Evolutionary conservation across 1,139 yeast genomes (phyloP).

Genomic region (Neolecta irregularis): DNA sequence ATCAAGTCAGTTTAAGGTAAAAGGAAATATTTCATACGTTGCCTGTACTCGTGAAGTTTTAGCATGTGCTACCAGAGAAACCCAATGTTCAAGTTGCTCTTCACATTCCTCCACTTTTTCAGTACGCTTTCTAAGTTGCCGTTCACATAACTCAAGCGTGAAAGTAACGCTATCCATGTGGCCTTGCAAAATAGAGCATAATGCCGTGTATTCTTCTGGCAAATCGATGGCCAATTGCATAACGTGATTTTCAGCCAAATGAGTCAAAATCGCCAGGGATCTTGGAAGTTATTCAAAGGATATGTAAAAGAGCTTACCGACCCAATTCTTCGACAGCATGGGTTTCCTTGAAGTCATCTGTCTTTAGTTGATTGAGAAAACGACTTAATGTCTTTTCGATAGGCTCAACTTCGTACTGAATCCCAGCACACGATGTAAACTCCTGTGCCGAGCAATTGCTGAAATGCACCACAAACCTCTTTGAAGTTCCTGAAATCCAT

Average conservation of each 20-base stretch:
- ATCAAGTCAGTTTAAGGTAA: too few species aligned
- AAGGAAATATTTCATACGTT: too few species aligned
- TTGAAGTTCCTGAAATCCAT: not conserved
- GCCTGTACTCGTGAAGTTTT: too few species aligned
- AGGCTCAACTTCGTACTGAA: slow-evolving; percentile 7
- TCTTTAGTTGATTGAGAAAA: slow-evolving; percentile 5
- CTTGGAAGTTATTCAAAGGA: slow-evolving; percentile 4
- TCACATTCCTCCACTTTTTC: too few species aligned
- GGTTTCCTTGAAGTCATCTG: slow-evolving; percentile 1
- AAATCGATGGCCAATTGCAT: slow-evolving; percentile 4
- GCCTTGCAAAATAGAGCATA: not conserved
- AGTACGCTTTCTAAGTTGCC: too few species aligned
- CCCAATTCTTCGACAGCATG: not conserved
- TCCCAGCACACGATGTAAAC: slow-evolving; percentile 13
- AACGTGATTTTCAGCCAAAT: not conserved
- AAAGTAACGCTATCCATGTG: too few species aligned
- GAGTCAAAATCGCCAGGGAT: slow-evolving; percentile 1
- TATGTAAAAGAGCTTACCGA: slow-evolving; percentile 1
- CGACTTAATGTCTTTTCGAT: slow-evolving; percentile 10
- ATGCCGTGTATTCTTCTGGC: not conserved
- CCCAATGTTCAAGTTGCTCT: too few species aligned
- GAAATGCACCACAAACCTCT: slow-evolving; percentile 8
- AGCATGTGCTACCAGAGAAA: too few species aligned
- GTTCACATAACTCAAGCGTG: too few species aligned
- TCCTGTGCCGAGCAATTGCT: slow-evolving; percentile 9